Evolutionary conservation across 2,329 filamentous ascomycete genomes (phyloP).

Genomic region (Claviceps quebecensis): DNA sequence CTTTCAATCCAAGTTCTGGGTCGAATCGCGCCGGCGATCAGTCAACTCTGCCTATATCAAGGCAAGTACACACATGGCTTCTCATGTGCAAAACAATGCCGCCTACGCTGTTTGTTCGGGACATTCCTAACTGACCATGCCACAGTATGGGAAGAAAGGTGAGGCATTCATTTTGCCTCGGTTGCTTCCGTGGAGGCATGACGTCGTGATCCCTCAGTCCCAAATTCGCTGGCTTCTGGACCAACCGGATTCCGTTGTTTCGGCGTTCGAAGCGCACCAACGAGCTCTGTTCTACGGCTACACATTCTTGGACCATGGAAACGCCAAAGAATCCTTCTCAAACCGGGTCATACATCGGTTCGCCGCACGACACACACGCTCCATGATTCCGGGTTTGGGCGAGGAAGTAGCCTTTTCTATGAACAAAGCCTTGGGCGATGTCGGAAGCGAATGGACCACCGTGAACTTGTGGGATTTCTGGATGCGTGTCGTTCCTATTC

Average conservation of each 20-base stretch:
- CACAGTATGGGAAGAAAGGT: constrained; percentile 27
- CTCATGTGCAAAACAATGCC: not conserved
- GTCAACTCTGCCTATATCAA: not conserved
- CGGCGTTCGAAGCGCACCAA: constrained; percentile 26
- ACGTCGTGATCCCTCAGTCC: constrained; percentile 29
- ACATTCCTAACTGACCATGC: not conserved
- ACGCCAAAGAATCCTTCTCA: constrained; percentile 24
- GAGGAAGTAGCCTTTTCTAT: constrained; percentile 24
- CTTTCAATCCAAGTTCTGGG: not conserved
- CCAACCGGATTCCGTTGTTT: constrained; percentile 29
- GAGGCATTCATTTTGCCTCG: constrained; percentile 28
- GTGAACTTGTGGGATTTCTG: constrained; percentile 32
- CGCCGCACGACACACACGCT: constrained; percentile 25
- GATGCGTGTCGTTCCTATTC: constrained; percentile 26
- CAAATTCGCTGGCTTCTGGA: constrained; percentile 33
- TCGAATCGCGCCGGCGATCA: not conserved
- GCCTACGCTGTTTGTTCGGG: not conserved
- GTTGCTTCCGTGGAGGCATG: constrained; percentile 24
- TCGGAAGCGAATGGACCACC: constrained; percentile 21
- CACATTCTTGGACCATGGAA: constrained; percentile 26
- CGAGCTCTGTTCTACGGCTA: constrained; percentile 23
- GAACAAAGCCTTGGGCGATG: constrained; percentile 20
- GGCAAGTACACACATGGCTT: not conserved
- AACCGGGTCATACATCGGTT: constrained; percentile 29
- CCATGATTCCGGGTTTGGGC: constrained; percentile 26